These are phyloP conservation scores for Naganishia albida DNA, from an alignment of 1,284 basidiomycete genomes.

Conservation along the genomic window DNA sequence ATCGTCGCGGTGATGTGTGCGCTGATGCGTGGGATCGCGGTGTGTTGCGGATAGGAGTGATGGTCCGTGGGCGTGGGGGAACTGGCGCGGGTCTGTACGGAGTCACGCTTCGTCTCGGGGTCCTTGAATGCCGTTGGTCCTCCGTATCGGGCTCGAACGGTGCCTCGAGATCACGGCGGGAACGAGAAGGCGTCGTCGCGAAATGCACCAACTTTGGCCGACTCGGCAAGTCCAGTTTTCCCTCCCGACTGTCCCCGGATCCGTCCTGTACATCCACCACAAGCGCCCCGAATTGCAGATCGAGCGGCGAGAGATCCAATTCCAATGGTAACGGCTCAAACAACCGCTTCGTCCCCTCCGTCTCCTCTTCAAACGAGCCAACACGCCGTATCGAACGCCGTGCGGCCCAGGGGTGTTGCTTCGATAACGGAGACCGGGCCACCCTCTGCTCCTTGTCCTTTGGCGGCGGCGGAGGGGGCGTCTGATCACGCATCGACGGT, in stretches of 20 bases:
- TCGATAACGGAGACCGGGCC: constrained; percentile 3
- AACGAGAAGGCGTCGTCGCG: constrained; percentile 11
- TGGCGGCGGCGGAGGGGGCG: constrained; percentile 5
- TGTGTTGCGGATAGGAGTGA: constrained; percentile 9
- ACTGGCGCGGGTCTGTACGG: not conserved
- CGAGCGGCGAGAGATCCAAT: constrained; percentile 14
- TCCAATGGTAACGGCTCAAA: constrained; percentile 22
- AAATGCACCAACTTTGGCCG: constrained; percentile 22
- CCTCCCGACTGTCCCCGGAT: not conserved
- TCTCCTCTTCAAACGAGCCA: not conserved
- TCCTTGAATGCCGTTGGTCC: not conserved
- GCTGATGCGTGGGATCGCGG: not conserved
- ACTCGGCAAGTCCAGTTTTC: constrained; percentile 13
- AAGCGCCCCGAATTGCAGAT: constrained; percentile 6
- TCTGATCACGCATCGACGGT: constrained; percentile 4
- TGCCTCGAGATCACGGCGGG: not conserved
- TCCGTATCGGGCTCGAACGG: not conserved
- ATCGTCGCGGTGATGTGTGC: not conserved
- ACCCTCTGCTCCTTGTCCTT: not conserved
- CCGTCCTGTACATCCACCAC: constrained; percentile 4
- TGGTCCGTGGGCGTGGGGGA: not conserved
- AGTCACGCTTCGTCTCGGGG: not conserved
- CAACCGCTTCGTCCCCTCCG: not conserved
- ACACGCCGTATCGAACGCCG: constrained; percentile 8
- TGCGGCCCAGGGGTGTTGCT: constrained; percentile 3